phyloP scores from a whole-genome alignment of 2,329 filamentous ascomycete species.

The Lasiodiplodia theobromae region DNA sequence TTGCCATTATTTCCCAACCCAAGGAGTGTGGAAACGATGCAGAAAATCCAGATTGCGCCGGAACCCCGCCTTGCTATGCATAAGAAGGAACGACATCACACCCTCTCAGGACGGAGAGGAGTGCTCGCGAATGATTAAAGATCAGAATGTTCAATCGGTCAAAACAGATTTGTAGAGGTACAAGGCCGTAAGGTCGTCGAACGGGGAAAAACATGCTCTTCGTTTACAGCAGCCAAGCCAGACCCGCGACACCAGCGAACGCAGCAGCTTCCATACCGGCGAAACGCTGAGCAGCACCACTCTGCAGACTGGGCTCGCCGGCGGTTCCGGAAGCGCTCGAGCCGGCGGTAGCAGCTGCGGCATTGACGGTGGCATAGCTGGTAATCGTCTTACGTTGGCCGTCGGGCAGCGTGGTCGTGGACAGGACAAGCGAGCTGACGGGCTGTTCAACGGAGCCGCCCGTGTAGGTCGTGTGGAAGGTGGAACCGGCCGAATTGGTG shows the following conservation, averaged over 20 bases:
- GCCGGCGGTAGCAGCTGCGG: slow-evolving; percentile 35
- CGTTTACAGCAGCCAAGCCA: slow-evolving; percentile 43
- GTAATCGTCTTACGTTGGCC: slow-evolving; percentile 51
- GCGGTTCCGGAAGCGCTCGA: slow-evolving; percentile 31
- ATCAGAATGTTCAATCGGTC: neutral
- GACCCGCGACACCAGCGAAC: slow-evolving; percentile 43
- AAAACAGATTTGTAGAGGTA: neutral
- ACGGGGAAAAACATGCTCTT: neutral
- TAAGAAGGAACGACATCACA: slow-evolving; percentile 6
- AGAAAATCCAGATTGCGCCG: neutral
- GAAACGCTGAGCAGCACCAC: slow-evolving; percentile 36
- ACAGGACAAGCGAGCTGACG: slow-evolving; percentile 49
- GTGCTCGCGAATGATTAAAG: neutral
- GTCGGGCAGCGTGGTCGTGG: slow-evolving; percentile 43
- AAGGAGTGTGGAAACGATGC: slow-evolving; percentile 2
- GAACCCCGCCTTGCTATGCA: slow-evolving; percentile 9
- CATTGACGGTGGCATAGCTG: slow-evolving; percentile 52
- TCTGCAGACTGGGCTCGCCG: slow-evolving; percentile 48
- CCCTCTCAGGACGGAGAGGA: slow-evolving; percentile 7
- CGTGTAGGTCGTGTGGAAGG: slow-evolving; percentile 56
- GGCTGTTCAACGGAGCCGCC: slow-evolving; percentile 46
- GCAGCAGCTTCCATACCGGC: slow-evolving; percentile 39
- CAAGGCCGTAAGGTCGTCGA: neutral
- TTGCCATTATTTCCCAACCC: neutral
- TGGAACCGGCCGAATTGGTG: slow-evolving; percentile 50